Evolutionary conservation across 2,329 filamentous ascomycete genomes (phyloP), one percentile per base, ranked within the genome.

Genomic region (Macroventuria anomochaeta): DNA sequence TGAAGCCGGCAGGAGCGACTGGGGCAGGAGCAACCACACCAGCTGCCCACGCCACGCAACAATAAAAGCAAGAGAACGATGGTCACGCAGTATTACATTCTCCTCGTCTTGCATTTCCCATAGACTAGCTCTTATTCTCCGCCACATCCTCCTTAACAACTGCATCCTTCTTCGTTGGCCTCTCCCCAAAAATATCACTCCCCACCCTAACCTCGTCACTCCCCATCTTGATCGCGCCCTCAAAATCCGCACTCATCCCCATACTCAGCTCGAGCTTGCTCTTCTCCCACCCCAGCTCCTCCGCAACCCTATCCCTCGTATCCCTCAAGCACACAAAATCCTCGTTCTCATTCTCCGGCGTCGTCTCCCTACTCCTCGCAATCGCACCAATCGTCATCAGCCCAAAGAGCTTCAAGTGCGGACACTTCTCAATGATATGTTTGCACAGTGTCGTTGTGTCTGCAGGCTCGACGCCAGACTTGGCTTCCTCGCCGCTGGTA

Each of bases 381-480:
- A 97, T 96, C 15, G 93, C 92, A 1, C 95, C 95, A 69, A 99
- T 97, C 2, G 95, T 99, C 95, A 99, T 99, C 31, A 99, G 76
- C 0, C 95, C 95, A 25, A 89, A 81, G 2, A 99, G 79, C 51
- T 84, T 79, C 31, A 99, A 79, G 71, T 87, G 82, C 1, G 90
- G 87, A 73, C 91, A 96, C 31, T 85, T 80, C 4, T 88, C 80
- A 10, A 84, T 73, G 46, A 99, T 85, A 67, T 88, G 83, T 46
- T 81, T 81, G 71, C 90, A 93, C 32, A 97, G 78, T 0, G 77
- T 80, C 1, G 85, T 80, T 49, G 89, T 79, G 12, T 82, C 77
- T 1, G 81, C 82, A 0, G 93, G 93, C 5, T 85, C 79, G 38
- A 91, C 88, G 17, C 95, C 95, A 3, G 89, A 91, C 77, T 99